phyloP scores from a whole-genome alignment of 441 rosid species.

The Corymbia citriodora region DNA sequence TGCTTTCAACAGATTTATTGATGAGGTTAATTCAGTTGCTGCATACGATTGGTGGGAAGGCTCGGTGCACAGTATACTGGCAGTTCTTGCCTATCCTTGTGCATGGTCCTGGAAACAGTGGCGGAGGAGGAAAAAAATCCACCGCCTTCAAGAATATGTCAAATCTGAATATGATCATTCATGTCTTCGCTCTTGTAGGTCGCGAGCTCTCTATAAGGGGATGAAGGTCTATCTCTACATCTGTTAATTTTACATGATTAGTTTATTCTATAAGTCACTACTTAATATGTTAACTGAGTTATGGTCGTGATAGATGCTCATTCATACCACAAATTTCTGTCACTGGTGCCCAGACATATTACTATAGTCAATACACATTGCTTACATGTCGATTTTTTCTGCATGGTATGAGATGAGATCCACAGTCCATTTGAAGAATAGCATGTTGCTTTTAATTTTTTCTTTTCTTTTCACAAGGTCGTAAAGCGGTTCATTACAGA shows the following conservation, averaged over 20 bases:
- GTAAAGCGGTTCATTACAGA: not conserved
- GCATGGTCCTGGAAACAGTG: constrained; percentile 99
- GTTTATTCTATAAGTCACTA: not conserved
- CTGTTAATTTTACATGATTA: not conserved
- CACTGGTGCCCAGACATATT: not conserved
- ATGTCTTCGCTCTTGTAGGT: constrained; percentile 97
- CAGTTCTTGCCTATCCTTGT: constrained; percentile 90
- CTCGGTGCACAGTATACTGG: constrained; percentile 84
- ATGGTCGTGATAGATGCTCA: not conserved
- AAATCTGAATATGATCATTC: constrained; percentile 97
- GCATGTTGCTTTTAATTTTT: not conserved
- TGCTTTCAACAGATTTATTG: constrained; percentile 95
- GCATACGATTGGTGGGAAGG: constrained; percentile 99
- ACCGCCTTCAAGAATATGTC: constrained; percentile 91
- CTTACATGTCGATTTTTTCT: not conserved
- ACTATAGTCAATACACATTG: not conserved
- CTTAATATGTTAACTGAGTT: not conserved
- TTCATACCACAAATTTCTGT: not conserved
- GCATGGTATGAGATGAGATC: not conserved
- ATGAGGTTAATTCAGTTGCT: constrained; percentile 92
- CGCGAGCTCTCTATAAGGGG: constrained; percentile 96
- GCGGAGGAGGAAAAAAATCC: constrained; percentile 83
- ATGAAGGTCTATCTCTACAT: constrained; percentile 62
- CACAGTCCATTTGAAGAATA: not conserved
- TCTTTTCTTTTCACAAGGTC: not conserved